phyloP scores from a whole-genome alignment of 805 yeast species.

The Kregervanrija delftensis region DNA sequence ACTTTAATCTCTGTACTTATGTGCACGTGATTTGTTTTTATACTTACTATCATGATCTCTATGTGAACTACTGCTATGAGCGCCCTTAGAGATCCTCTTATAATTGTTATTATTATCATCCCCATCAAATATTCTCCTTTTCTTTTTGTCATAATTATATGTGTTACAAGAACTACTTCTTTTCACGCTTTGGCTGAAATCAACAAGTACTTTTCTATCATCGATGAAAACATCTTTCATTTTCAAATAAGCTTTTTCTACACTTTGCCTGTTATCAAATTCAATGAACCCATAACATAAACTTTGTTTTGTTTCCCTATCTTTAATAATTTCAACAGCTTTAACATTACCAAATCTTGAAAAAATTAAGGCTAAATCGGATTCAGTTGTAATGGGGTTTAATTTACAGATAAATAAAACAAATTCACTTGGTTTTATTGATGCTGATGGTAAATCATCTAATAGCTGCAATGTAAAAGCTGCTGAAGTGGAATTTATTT shows the following conservation, averaged over 20 bases:
- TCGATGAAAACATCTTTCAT: constrained; percentile 60
- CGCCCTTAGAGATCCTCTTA: neutral
- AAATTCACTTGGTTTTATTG: constrained; percentile 52
- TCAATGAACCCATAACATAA: constrained; percentile 62
- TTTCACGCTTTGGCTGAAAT: constrained; percentile 53
- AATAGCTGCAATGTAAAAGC: constrained; percentile 58
- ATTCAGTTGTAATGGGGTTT: constrained; percentile 54
- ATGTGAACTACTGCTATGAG: neutral
- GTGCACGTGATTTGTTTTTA: too few relatives aligned
- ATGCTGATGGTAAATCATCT: constrained; percentile 56
- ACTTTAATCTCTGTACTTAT: too few relatives aligned
- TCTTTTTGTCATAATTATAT: neutral
- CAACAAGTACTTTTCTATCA: constrained; percentile 58
- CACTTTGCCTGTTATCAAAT: constrained; percentile 37
- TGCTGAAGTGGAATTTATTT: constrained; percentile 36
- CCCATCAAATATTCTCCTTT: neutral
- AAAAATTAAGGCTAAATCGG: constrained; percentile 50
- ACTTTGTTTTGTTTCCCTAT: constrained; percentile 40
- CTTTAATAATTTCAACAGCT: constrained; percentile 46
- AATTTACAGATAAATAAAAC: constrained; percentile 58
- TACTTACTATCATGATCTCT: too few relatives aligned
- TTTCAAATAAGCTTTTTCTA: constrained; percentile 56
- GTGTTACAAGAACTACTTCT: neutral
- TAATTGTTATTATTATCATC: neutral
- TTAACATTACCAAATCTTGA: constrained; percentile 52